These are phyloP conservation scores for Kurtzmaniella quercitrusa DNA, from an alignment of 1,139 yeast genomes.

Conservation along the genomic window DNA sequence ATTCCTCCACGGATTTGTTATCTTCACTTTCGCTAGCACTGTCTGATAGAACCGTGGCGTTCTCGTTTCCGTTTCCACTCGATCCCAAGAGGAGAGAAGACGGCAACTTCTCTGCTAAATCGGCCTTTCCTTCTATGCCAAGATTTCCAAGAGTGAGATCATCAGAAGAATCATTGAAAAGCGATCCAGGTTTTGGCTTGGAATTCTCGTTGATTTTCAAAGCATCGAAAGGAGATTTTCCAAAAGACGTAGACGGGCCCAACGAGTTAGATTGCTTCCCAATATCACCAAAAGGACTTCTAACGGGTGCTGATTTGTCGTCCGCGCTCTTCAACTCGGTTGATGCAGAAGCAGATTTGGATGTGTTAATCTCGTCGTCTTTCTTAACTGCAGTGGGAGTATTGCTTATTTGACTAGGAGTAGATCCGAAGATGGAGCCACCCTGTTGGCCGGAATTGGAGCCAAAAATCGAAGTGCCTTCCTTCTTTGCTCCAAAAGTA, in stretches of 20 bases:
- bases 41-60: too few species aligned
- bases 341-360: too few species aligned
- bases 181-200: background rate
- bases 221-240: background rate
- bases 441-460: background rate
- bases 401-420: background rate
- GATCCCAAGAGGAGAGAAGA: too few species aligned
- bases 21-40: too few species aligned
- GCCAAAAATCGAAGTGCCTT: conserved; percentile 4
- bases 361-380: too few species aligned
- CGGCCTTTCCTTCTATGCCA: background rate
- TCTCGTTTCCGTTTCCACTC: too few species aligned
- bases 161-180: background rate
- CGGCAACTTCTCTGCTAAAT: background rate
- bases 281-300: background rate
- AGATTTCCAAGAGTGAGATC: background rate
- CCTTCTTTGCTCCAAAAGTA: background rate
- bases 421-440: background rate
- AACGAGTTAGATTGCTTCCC: background rate
- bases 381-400: too few species aligned
- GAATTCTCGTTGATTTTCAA: background rate
- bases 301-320: background rate
- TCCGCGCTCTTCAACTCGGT: background rate
- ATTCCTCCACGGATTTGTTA: too few species aligned
- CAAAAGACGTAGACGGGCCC: background rate